phyloP scores from a whole-genome alignment of 2,329 filamentous ascomycete species.

The Coccinonectria pachysandricola region DNA sequence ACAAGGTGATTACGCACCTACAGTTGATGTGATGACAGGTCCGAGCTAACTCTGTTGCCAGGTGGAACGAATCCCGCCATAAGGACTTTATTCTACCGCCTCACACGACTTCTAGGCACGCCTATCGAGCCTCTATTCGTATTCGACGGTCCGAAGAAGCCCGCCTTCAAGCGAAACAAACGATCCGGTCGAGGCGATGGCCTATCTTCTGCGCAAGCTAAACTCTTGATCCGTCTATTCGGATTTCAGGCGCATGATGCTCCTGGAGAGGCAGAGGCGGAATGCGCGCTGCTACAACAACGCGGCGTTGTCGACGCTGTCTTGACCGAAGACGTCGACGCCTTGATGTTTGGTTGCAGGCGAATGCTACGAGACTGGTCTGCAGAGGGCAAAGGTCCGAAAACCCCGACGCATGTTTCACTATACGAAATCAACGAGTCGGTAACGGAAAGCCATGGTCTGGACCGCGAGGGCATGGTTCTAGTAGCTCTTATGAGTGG shows the following conservation, averaged over 20 bases:
- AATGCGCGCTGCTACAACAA: constrained; percentile 79
- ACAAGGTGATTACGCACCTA: too few relatives aligned
- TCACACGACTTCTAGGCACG: constrained; percentile 63
- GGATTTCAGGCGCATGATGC: constrained; percentile 77
- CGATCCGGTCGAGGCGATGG: constrained; percentile 54
- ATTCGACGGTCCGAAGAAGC: constrained; percentile 80
- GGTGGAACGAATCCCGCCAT: constrained; percentile 84
- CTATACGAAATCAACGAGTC: constrained; percentile 60
- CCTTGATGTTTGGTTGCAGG: constrained; percentile 90
- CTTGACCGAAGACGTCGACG: constrained; percentile 92
- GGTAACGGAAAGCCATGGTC: constrained; percentile 38
- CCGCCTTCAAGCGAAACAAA: constrained; percentile 81
- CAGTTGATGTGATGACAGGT: too few relatives aligned
- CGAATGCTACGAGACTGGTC: constrained; percentile 75
- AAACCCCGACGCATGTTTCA: constrained; percentile 74
- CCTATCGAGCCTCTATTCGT: constrained; percentile 85
- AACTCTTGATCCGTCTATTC: constrained; percentile 74
- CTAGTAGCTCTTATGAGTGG: constrained; percentile 90
- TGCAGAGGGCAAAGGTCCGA: constrained; percentile 54
- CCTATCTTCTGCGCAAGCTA: constrained; percentile 65
- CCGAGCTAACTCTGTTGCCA: too few relatives aligned
- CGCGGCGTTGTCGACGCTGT: constrained; percentile 84
- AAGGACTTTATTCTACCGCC: constrained; percentile 84
- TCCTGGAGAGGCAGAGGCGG: constrained; percentile 90
- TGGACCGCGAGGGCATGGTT: constrained; percentile 85